Evolutionary conservation across 2,329 filamentous ascomycete genomes (phyloP), one percentile per base, ranked within the genome.

Genomic region (Aspergillus sojae): DNA sequence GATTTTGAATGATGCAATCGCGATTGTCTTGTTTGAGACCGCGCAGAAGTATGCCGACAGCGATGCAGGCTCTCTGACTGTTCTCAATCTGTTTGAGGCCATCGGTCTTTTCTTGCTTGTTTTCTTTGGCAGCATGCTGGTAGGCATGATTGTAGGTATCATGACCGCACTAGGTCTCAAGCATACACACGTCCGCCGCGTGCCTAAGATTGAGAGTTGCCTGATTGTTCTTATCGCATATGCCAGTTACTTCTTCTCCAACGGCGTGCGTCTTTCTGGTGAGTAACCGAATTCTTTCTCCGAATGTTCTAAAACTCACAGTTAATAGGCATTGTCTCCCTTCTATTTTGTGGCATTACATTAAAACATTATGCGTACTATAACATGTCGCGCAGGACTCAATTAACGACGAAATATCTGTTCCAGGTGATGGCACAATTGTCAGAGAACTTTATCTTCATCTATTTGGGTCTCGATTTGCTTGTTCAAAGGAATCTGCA

Each of bases 361-460:
- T 84, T 99, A 67, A 99, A 99, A 80, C 95, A 99, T 77, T 99
- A 99, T 74, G 95, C 95, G 66, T 99, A 99, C 81, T 97, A 98
- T 85, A 99, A 99, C 82, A 99, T 99, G 95, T 99, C 95, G 34
- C 89, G 95, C 56, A 90, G 95, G 66, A 98, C 95, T 1, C 95
- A 99, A 77, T 89, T 99, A 67, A 97, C 95, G 19, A 99, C 95
- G 58, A 99, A 99, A 78, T 99, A 96, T 80, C 86, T 97, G 62
- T 99, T 99, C 81, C 93, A 96, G 77, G 90, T 97, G 66, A 89
- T 96, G 71, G 92, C 95, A 4, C 95, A 99, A 78, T 81, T 99
- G 53, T 97, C 94, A 0, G 95, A 99, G 80, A 99, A 99, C 79
- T 99, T 99, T 77, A 99, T 99, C 79, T 99, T 99, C 82, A 99